These are phyloP conservation scores for Cyberlindnera meyerae DNA, from an alignment of 805 yeast genomes.

Conservation along the genomic window DNA sequence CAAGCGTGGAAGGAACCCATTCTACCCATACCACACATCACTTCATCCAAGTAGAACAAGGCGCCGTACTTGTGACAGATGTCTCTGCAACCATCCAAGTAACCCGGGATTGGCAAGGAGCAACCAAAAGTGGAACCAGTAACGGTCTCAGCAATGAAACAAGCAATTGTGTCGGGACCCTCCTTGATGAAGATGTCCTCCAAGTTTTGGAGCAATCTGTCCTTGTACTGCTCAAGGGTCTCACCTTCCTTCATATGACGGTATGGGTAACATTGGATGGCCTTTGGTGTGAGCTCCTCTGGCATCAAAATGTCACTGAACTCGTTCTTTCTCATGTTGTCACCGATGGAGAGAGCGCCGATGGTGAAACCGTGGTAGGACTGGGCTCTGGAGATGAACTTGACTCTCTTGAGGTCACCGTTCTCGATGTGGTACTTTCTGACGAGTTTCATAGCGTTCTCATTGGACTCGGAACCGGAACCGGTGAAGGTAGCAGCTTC, in stretches of 20 bases:
- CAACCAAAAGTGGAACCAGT: constrained; percentile 45
- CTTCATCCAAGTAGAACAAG: constrained; percentile 46
- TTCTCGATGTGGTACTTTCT: constrained; percentile 40
- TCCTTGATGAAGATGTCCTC: constrained; percentile 37
- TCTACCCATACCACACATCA: constrained; percentile 54
- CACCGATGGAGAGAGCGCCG: constrained; percentile 40
- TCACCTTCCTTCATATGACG: constrained; percentile 27
- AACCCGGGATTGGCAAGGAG: constrained; percentile 39
- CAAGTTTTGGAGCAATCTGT: constrained; percentile 35
- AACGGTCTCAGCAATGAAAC: constrained; percentile 41
- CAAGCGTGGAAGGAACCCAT: constrained; percentile 44
- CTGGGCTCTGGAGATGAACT: constrained; percentile 40
- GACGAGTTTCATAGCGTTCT: constrained; percentile 57
- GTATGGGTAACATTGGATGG: constrained; percentile 28
- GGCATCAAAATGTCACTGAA: constrained; percentile 29
- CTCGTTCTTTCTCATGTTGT: constrained; percentile 33
- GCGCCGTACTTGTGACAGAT: constrained; percentile 49
- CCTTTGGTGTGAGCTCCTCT: constrained; percentile 23
- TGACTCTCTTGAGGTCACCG: constrained; percentile 38
- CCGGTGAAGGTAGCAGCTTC: constrained; percentile 43
- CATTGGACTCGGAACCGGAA: constrained; percentile 65
- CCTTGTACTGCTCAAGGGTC: constrained; percentile 36
- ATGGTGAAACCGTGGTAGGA: constrained; percentile 47
- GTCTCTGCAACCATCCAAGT: constrained; percentile 40
- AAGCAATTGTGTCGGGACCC: constrained; percentile 41